Conservation (phyloP, 169 alveolate species). For the Plasmodium cynomolgi region DNA sequence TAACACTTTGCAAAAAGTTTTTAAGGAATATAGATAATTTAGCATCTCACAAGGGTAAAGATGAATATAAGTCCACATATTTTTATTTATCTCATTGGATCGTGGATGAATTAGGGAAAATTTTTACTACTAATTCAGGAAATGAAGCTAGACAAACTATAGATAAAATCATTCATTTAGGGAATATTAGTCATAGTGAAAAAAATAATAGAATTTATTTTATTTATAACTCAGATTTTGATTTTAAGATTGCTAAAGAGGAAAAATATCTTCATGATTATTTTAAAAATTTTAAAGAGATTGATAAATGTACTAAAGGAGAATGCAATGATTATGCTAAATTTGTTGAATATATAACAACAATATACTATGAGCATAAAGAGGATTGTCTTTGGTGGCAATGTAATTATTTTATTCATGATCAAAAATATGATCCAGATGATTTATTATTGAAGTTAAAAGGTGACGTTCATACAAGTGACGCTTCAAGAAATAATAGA, state of each 20-base stretch:
- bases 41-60: not conserved
- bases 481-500: not conserved
- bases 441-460: not conserved
- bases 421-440: not conserved
- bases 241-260: not conserved
- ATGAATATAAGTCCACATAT: not conserved
- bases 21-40: not conserved
- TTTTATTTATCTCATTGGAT: not conserved
- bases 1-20: not conserved
- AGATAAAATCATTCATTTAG: not conserved
- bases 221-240: not conserved
- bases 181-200: not conserved
- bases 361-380: not conserved
- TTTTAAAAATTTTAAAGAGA: not conserved
- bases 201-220: not conserved
- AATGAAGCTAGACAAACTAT: not conserved
- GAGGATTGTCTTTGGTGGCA: not conserved
- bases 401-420: not conserved
- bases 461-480: not conserved
- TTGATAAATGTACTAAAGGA: not conserved
- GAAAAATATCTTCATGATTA: not conserved
- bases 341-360: not conserved
- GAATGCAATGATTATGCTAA: not conserved
- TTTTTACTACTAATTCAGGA: not conserved
- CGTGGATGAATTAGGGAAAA: not conserved